phyloP scores from a whole-genome alignment of 805 yeast species.

The Clavispora asparagi region DNA sequence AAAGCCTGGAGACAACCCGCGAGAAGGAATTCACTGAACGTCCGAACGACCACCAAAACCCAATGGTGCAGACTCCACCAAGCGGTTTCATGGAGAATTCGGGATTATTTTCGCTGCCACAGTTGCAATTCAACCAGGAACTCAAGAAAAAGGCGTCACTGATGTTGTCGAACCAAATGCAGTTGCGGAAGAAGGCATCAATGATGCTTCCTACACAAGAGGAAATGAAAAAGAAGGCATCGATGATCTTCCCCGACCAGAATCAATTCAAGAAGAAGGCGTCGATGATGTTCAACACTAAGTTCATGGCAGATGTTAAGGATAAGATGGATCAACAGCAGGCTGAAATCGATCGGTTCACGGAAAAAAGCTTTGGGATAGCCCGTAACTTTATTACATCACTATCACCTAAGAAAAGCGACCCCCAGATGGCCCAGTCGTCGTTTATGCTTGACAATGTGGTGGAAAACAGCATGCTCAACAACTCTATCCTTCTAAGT shows the following conservation, averaged over 20 bases:
- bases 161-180: background rate
- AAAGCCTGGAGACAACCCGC: background rate
- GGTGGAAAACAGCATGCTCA: slow-evolving; percentile 4
- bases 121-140: background rate
- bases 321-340: slow-evolving; percentile 16
- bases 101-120: background rate
- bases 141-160: background rate
- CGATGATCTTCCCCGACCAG: slow-evolving; percentile 12
- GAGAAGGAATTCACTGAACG: too few species aligned
- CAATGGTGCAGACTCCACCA: background rate
- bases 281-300: slow-evolving; percentile 15
- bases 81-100: background rate
- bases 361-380: slow-evolving; percentile 21
- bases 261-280: slow-evolving; percentile 14
- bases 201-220: slow-evolving; percentile 4
- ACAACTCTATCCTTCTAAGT: slow-evolving; percentile 11
- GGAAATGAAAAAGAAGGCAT: slow-evolving; percentile 16
- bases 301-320: slow-evolving; percentile 12
- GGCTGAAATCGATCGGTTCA: slow-evolving; percentile 19
- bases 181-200: slow-evolving; percentile 4
- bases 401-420: slow-evolving; percentile 21
- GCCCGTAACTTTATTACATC: slow-evolving; percentile 21
- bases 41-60: too few species aligned
- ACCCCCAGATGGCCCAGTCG: slow-evolving; percentile 14
- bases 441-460: slow-evolving; percentile 26